These are phyloP conservation scores for Sporothrix sp. DNA, from an alignment of 2,329 filamentous ascomycete species.

Conservation along the genomic window DNA sequence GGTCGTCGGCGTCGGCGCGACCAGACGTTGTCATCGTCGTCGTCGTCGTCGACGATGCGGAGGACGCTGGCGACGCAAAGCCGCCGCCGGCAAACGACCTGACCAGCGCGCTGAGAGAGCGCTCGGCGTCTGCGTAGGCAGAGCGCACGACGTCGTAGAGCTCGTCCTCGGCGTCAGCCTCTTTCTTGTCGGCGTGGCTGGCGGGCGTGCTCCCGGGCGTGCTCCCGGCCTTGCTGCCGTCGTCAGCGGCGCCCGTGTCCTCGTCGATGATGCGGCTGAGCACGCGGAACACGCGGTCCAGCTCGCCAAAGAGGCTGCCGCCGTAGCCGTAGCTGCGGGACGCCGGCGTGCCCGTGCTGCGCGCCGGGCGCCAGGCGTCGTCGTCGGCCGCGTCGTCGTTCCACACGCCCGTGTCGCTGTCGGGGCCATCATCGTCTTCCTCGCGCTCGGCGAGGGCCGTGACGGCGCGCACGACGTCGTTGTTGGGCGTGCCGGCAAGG, in stretches of 20 bases:
- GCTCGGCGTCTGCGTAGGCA: conserved; percentile 28
- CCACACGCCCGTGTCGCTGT: neutral
- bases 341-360: neutral
- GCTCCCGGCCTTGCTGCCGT: conserved; percentile 21
- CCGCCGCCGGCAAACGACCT: conserved; percentile 25
- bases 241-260: neutral
- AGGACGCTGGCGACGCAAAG: neutral
- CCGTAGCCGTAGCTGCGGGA: neutral
- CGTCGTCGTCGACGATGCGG: neutral
- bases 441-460: conserved; percentile 8
- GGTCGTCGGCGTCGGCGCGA: neutral
- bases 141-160: conserved; percentile 32
- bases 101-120: conserved; percentile 33
- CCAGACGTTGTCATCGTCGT: neutral
- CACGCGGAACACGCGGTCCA: conserved; percentile 18
- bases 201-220: conserved; percentile 18
- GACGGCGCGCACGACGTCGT: conserved; percentile 13
- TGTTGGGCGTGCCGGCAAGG: neutral
- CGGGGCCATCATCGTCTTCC: neutral
- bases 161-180: conserved; percentile 31
- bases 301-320: conserved; percentile 17
- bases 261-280: conserved; percentile 18
- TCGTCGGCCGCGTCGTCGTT: neutral
- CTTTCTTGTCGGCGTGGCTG: neutral
- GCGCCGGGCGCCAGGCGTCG: neutral